phyloP scores from a whole-genome alignment of 2,329 filamentous ascomycete genomes.

The Tricladium varicosporioides region DNA sequence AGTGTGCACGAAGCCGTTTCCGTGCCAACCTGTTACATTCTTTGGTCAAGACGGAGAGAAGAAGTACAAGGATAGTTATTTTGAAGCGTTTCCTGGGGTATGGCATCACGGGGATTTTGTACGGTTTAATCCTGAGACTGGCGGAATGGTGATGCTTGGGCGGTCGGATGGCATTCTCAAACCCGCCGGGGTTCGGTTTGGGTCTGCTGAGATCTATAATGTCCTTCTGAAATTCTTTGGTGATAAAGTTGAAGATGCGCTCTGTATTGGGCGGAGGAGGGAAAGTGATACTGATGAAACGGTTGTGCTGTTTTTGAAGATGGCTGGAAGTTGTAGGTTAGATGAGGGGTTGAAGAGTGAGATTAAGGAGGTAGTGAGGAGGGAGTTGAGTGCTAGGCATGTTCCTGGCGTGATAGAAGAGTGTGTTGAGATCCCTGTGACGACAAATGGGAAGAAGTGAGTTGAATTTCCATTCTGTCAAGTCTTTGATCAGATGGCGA shows the following conservation, averaged over 20 bases:
- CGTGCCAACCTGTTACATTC: constrained; percentile 87
- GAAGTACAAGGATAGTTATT: constrained; percentile 78
- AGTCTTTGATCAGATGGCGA: too few species aligned
- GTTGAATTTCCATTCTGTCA: too few species aligned
- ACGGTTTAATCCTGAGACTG: constrained; percentile 63
- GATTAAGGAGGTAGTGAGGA: constrained; percentile 68
- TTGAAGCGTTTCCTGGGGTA: constrained; percentile 72
- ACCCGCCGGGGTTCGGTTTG: constrained; percentile 86
- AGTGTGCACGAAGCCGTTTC: constrained; percentile 83
- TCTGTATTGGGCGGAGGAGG: constrained; percentile 79
- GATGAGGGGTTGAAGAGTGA: constrained; percentile 55
- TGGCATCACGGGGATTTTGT: constrained; percentile 98
- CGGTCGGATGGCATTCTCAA: constrained; percentile 92
- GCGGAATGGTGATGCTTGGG: constrained; percentile 86
- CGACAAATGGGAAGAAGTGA: constrained; percentile 93
- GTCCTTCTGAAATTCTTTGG: constrained; percentile 83
- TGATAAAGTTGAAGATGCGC: constrained; percentile 74
- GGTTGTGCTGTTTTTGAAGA: constrained; percentile 83
- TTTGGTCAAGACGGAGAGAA: constrained; percentile 65
- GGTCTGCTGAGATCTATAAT: constrained; percentile 94
- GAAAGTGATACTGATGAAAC: constrained; percentile 30
- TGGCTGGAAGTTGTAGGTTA: constrained; percentile 51
- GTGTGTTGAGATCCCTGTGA: constrained; percentile 78
- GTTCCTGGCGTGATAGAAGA: constrained; percentile 82
- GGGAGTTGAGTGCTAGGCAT: constrained; percentile 83